Evolutionary conservation across 805 yeast species (phyloP), one percentile per base, ranked within the genome.

Genomic region (Pichia occidentalis): DNA sequence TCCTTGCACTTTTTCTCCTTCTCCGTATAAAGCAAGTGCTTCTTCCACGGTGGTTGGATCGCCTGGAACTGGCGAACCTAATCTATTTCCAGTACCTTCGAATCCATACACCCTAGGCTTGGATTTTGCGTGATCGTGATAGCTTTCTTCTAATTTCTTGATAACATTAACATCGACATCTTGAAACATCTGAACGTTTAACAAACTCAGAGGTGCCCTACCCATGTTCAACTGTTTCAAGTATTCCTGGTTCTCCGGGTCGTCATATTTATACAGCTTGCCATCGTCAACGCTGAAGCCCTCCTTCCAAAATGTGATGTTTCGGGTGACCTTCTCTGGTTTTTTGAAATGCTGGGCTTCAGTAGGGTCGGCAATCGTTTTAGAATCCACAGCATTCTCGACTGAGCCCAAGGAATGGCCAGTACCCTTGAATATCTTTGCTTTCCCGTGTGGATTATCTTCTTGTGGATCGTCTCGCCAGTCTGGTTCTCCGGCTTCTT

Each of bases 261-360:
- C 97, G 53, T 90, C 96, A 57, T 87, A 92, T 42, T 92, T 69
- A 57, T 73, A 80, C 39, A 92, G 69, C 18, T 75, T 75, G 2
- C 97, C 97, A 34, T 88, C 95, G 23, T 92, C 97, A 19, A 92
- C 87, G 45, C 86, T 85, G 62, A 92, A 92, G 2, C 98, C 98
- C 53, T 92, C 90, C 49, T 78, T 81, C 98, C 98, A 92, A 58
- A 92, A 90, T 0, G 95, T 85, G 45, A 92, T 81, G 29, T 83
- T 83, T 53, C 97, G 73, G 13, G 72, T 70, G 5, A 81, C 95
- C 42, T 75, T 78, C 27, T 63, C 67, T 2, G 54, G 55, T 5
- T 52, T 46, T 19, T 34, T 32, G 14, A 32, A 31, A 8, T 30
- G 30, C 18, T 19, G 22, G 5, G 27, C 30, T 18, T 43, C 36